Base-by-base conservation (phyloP, 208 protist genomes). In the Hexamita inflata region DNA sequence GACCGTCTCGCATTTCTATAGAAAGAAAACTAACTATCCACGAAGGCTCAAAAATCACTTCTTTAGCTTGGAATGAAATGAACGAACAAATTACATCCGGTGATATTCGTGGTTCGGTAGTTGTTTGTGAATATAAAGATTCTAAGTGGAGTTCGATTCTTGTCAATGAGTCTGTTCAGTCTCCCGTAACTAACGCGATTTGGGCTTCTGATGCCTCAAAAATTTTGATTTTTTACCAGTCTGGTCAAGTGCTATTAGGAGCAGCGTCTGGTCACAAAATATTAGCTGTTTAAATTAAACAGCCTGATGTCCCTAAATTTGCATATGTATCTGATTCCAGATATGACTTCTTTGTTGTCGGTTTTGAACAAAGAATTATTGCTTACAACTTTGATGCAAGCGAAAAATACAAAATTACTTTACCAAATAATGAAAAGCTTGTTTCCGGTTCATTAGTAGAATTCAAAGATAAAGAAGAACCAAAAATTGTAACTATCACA, bases 201-300 rank as follows among this genome's bases (percentile, higher is more conserved):
- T 70, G 64, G 64, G 26, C 64, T 45, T 38, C 64, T 11, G 64
- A 70, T 49, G 2, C 64, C 7, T 49, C 34, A 15, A 35, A 45
- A 35, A 15, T 70, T 45, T 38, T 70, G 15, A 70, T 70, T n/a
- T n/a, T 70, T 32, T 70, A 70, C n/a, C 30, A 49, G 11, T 42
- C 26, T n/a, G 64, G 64, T 45, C 15, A 30, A n/a, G n/a, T 70
- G 4, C 24, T 70, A 11, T 38, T 70, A 29, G 64, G 64, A 32
- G 38, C 64, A 42, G 9, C 64, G 9, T 45, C 64, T 32, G 64
- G 64, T n/a, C 64, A 70, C n/a, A 70, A 45, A 38, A 70, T 70
- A 32, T 70, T 42, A n/a, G 7, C n/a, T 70, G 35, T n/a, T 2
- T 42, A n/a, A n/a, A 15, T 70, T 38, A 13, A 45, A 2, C 11